Base-by-base conservation (phyloP, 306 rosid species). In the Neltuma alba region DNA sequence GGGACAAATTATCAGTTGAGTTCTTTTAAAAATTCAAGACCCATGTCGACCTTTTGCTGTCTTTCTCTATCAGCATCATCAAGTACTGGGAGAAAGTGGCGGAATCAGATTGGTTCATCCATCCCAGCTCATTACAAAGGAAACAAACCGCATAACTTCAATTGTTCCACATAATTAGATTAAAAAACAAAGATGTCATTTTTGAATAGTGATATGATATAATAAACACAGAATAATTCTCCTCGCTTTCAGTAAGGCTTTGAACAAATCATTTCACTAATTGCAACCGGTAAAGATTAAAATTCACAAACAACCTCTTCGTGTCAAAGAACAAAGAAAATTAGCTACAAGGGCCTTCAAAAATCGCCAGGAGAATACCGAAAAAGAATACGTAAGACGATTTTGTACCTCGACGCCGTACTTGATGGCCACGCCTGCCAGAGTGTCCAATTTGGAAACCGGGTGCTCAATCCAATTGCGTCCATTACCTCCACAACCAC, bases 361-460 rank as follows among this genome's bases (percentile, higher is more conserved):
- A 2, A 69, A 44, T 47, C 9, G n/a, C 1, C 5, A 45, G n/a
- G 13, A 36, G 5, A 71, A 47, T 2, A 12, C n/a, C 27, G 8
- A 11, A 40, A 30, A 48, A 16, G 21, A n/a, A 34, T 20, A 42
- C 12, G 47, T 67, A 50, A 71, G 31, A 6, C 41, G 30, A 45
- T 44, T 44, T 23, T 33, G 57, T 82, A 88, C 92, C 92, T 88
- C 92, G 40, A 88, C 92, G 6, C 92, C 92, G 34, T 88, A 88
- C 82, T 88, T 88, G 62, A 88, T 88, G 69, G 92, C 92, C 44
- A 88, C 86, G 52, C 92, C 92, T 55, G 89, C 92, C 16, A 88
- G 85, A 27, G 92, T 88, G 70, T 88, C 92, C 74, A 86, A 72
- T 74, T 79, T 88, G 37, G 92, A 88, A 28, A 88, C 89, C 38